Percentiles rank a stretch among this genome's conserved stretches.
Evolutionary conservation across 169 alveolate species (phyloP).

Genomic region (Toxoplasma gondii): DNA sequence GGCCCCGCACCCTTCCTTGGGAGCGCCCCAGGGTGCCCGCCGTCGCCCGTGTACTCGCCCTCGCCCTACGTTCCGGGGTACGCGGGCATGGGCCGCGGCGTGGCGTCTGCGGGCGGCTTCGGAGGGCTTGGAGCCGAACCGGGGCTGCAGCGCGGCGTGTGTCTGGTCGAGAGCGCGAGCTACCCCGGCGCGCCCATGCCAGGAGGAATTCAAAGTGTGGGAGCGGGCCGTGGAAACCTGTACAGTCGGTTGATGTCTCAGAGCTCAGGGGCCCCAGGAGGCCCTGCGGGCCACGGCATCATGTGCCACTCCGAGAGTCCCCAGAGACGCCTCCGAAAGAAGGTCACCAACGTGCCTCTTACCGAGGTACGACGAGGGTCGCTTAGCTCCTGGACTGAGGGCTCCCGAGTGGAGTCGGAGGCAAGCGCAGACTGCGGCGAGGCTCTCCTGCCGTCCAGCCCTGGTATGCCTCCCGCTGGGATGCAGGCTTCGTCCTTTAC

Average conservation of each 20-base stretch:
- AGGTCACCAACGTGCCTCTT: neutral
- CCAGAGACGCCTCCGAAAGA: neutral
- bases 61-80: neutral
- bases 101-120: too few relatives aligned
- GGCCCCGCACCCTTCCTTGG: neutral
- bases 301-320: neutral
- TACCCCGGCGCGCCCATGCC: neutral
- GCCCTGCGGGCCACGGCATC: neutral
- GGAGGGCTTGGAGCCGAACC: constrained; percentile 1
- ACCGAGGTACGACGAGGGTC: neutral
- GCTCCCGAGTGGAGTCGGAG: neutral
- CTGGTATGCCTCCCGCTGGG: neutral
- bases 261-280: neutral
- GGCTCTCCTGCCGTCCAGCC: neutral
- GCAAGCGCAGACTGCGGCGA: neutral
- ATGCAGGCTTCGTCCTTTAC: neutral
- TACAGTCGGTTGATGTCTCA: neutral
- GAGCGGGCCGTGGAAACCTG: neutral
- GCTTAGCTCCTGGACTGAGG: neutral
- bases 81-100: too few relatives aligned
- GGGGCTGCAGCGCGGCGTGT: neutral
- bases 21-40: neutral
- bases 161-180: neutral
- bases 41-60: neutral
- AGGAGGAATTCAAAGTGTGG: neutral